These are phyloP conservation scores for Microdochium bolleyi DNA, from an alignment of 2,329 filamentous ascomycete species.

Conservation along the genomic window DNA sequence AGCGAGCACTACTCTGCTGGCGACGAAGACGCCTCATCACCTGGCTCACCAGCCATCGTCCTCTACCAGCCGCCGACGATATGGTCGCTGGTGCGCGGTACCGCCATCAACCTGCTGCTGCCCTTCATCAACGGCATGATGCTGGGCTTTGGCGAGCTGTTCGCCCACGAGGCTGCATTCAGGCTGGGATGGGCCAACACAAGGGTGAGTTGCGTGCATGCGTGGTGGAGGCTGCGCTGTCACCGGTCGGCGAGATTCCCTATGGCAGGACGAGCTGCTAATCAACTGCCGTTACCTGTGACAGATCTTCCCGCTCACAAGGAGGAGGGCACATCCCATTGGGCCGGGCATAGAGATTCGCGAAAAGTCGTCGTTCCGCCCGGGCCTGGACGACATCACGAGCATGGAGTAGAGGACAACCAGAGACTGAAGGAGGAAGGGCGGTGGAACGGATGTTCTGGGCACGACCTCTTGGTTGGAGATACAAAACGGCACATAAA, in stretches of 20 bases:
- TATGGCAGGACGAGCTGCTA: background rate
- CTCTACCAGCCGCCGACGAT: constrained; percentile 85
- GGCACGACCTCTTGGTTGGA: too few relatives aligned
- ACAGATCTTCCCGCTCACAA: constrained; percentile 48
- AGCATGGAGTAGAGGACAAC: constrained; percentile 50
- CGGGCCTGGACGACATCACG: constrained; percentile 57
- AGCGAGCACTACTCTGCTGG: constrained; percentile 72
- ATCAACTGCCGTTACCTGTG: background rate
- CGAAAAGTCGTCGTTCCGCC: constrained; percentile 52
- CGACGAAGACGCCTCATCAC: constrained; percentile 51
- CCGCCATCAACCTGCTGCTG: constrained; percentile 89
- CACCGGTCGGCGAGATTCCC: too few relatives aligned
- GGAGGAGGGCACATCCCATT: constrained; percentile 58
- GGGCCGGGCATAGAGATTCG: constrained; percentile 79
- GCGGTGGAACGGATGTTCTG: too few relatives aligned
- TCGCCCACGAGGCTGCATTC: constrained; percentile 93
- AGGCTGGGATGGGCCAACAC: constrained; percentile 88
- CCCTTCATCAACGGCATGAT: constrained; percentile 98
- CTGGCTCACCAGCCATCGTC: constrained; percentile 61
- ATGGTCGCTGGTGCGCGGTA: constrained; percentile 78
- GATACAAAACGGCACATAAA: too few relatives aligned
- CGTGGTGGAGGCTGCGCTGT: too few relatives aligned
- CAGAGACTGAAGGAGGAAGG: too few relatives aligned
- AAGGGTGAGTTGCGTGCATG: constrained; percentile 54
- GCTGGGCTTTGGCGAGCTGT: constrained; percentile 93